Evolutionary conservation across 306 rosid species (phyloP).

Genomic region (Dalbergia oliveri): DNA sequence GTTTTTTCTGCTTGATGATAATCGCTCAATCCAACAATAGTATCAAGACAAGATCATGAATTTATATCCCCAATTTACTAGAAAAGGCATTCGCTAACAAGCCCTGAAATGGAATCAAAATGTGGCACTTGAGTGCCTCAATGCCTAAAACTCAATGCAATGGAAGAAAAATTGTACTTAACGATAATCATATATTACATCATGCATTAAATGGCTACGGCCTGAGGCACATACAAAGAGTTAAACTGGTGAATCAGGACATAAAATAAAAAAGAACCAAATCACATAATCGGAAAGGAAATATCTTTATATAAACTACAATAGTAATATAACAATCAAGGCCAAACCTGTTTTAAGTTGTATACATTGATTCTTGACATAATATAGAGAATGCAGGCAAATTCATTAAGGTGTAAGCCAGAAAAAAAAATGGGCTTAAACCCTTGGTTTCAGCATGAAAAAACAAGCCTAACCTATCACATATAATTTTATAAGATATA

Average conservation of each 20-base stretch:
- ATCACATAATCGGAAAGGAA: not conserved
- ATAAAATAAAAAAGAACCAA: not conserved
- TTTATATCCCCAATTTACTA: too few relatives aligned
- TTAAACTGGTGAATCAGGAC: constrained; percentile 26
- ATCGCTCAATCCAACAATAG: too few relatives aligned
- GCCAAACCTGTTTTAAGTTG: constrained; percentile 51
- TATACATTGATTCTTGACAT: constrained; percentile 50
- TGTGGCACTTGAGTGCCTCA: too few relatives aligned
- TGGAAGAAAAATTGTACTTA: too few relatives aligned
- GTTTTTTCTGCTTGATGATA: too few relatives aligned
- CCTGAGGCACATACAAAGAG: not conserved
- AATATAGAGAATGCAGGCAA: constrained; percentile 32
- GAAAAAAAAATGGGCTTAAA: constrained; percentile 64
- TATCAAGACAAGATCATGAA: too few relatives aligned
- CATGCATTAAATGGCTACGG: constrained; percentile 20
- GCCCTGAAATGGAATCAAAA: too few relatives aligned
- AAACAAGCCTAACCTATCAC: constrained; percentile 22
- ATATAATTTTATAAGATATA: constrained; percentile 46
- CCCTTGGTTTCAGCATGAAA: constrained; percentile 48
- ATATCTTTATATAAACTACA: constrained; percentile 12
- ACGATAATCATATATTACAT: too few relatives aligned
- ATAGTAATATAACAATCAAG: constrained; percentile 43
- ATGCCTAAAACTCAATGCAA: too few relatives aligned
- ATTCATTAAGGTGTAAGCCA: constrained; percentile 59
- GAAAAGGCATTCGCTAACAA: too few relatives aligned